A percentile compares a stretch with the other conserved stretches of the same genome.
Evolutionary conservation across 805 yeast genomes (phyloP).

Genomic region (Teunomyces barrocoloradensis): DNA sequence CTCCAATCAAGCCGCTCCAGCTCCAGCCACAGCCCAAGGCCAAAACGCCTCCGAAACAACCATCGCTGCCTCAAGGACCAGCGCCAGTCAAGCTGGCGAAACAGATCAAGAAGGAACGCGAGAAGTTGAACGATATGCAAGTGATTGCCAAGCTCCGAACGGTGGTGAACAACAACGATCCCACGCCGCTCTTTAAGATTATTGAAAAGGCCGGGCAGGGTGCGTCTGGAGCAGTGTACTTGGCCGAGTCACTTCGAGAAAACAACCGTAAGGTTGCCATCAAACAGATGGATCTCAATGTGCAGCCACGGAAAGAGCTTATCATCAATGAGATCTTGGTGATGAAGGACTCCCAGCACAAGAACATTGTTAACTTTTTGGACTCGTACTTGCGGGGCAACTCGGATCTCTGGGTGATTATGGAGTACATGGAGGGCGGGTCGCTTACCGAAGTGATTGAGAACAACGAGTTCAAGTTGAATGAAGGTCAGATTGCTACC

Average conservation of each 20-base stretch:
- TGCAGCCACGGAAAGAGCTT: slow-evolving; percentile 91
- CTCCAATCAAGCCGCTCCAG: slow-evolving; percentile 27
- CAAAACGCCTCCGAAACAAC: not conserved
- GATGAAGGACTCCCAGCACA: slow-evolving; percentile 94
- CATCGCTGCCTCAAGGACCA: slow-evolving; percentile 7
- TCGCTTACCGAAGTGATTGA: slow-evolving; percentile 94
- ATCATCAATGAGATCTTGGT: slow-evolving; percentile 94
- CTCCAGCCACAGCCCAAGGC: slow-evolving; percentile 12
- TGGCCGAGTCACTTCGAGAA: slow-evolving; percentile 64
- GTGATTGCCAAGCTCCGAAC: slow-evolving; percentile 75
- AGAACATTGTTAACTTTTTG: slow-evolving; percentile 89
- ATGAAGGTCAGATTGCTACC: slow-evolving; percentile 87
- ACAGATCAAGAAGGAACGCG: slow-evolving; percentile 40
- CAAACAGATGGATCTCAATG: slow-evolving; percentile 89
- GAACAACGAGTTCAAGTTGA: slow-evolving; percentile 66
- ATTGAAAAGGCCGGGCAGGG: slow-evolving; percentile 94
- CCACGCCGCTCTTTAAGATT: slow-evolving; percentile 75
- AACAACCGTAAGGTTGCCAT: slow-evolving; percentile 80
- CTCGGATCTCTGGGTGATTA: slow-evolving; percentile 93
- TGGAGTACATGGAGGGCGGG: slow-evolving; percentile 99
- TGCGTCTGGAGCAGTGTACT: slow-evolving; percentile 92
- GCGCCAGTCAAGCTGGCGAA: slow-evolving; percentile 32
- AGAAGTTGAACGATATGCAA: slow-evolving; percentile 77
- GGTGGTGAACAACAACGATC: slow-evolving; percentile 82
- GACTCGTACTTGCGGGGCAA: slow-evolving; percentile 83